These are phyloP conservation scores for Haberlea rhodopensis DNA, from an alignment of 257 asterid genomes.

Conservation along the genomic window DNA sequence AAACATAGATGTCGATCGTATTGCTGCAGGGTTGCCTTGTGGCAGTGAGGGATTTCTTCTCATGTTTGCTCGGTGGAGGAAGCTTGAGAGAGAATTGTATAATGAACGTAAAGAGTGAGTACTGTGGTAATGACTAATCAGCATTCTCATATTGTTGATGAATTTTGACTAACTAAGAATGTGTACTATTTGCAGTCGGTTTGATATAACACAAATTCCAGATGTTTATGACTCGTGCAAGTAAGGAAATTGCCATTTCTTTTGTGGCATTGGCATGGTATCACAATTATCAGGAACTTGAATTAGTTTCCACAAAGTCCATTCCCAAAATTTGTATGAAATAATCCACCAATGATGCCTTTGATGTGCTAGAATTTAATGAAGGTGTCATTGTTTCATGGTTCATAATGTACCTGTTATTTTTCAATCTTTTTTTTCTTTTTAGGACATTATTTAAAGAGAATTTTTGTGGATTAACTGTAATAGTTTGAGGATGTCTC, in stretches of 20 bases:
- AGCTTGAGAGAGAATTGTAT: slow-evolving; percentile 87
- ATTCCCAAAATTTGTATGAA: too few relatives aligned
- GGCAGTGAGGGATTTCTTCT: slow-evolving; percentile 98
- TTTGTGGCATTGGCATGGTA: slow-evolving; percentile 1
- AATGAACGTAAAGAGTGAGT: slow-evolving; percentile 89
- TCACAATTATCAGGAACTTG: too few relatives aligned
- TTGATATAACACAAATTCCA: slow-evolving; percentile 91
- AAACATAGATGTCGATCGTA: slow-evolving; percentile 88
- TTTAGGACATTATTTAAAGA: neutral
- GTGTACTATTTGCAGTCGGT: slow-evolving; percentile 60
- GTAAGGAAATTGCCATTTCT: slow-evolving; percentile 55
- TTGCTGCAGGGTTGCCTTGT: slow-evolving; percentile 98
- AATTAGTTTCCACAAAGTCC: too few relatives aligned
- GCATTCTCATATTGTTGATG: slow-evolving; percentile 7
- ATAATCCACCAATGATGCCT: slow-evolving; percentile 16
- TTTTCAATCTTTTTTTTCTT: neutral
- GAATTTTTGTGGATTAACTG: neutral
- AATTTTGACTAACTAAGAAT: slow-evolving; percentile 24
- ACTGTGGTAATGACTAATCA: slow-evolving; percentile 1
- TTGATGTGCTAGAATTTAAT: neutral
- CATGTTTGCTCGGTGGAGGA: slow-evolving; percentile 99
- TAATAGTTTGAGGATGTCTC: neutral
- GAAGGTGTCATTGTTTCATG: too few relatives aligned
- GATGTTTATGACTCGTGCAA: slow-evolving; percentile 98
- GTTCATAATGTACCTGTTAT: neutral